phyloP scores from a whole-genome alignment of 2,329 filamentous ascomycete species.

The Verticillium nonalfalfae region DNA sequence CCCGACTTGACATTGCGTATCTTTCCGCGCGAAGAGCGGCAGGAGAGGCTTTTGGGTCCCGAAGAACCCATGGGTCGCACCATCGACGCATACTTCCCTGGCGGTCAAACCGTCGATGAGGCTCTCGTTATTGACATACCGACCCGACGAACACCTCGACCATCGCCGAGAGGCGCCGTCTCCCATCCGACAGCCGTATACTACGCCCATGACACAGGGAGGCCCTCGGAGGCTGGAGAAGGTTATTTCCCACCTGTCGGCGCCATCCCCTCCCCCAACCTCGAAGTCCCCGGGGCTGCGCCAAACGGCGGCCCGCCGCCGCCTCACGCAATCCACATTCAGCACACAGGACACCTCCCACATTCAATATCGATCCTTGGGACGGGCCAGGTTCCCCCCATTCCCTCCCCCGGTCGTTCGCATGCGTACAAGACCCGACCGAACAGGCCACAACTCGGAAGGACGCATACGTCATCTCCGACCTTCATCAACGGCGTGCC shows the following conservation, averaged over 20 bases:
- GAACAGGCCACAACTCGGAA: conserved; percentile 53
- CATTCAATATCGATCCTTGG: conserved; percentile 75
- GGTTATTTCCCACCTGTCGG: conserved; percentile 77
- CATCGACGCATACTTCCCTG: conserved; percentile 77
- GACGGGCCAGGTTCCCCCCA: conserved; percentile 70
- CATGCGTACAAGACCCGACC: conserved; percentile 51
- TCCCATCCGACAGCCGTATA: conserved; percentile 40
- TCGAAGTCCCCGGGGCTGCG: conserved; percentile 30
- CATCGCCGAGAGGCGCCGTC: conserved; percentile 61
- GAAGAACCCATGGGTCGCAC: conserved; percentile 78
- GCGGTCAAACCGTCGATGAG: conserved; percentile 81
- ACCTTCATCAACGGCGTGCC: conserved; percentile 50
- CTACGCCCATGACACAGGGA: conserved; percentile 53
- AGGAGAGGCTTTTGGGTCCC: conserved; percentile 69
- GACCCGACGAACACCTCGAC: conserved; percentile 66
- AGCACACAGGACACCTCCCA: conserved; percentile 13
- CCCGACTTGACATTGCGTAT: conserved; percentile 83
- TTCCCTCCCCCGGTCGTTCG: conserved; percentile 71
- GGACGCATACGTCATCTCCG: conserved; percentile 77
- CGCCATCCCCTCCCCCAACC: conserved; percentile 33
- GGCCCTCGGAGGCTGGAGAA: conserved; percentile 61
- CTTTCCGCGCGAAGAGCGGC: conserved; percentile 57
- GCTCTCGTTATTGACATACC: conserved; percentile 88
- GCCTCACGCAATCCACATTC: conserved; percentile 19
- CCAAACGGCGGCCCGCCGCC: conserved; percentile 25